Evolutionary conservation across 106 monocot genomes (phyloP), one percentile per base, ranked within the genome.

Genomic region (Phalaenopsis equestris): DNA sequence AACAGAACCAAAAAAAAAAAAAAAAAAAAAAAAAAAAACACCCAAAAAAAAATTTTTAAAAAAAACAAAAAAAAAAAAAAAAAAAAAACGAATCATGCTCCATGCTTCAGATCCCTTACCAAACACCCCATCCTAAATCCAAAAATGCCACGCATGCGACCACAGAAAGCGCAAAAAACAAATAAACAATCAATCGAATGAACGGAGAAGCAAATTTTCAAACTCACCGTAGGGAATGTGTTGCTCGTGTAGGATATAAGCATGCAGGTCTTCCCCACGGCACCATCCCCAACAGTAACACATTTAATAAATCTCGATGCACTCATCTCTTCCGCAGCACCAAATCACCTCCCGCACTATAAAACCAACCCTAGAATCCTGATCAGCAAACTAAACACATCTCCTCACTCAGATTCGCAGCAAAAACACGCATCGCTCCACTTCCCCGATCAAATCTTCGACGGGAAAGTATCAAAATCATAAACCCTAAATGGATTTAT

Each of bases 191-290:
- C 70, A 74, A 74, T 74, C 73, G 8, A 4, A 74, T 74, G 18
- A 74, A 74, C 19, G 6, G 37, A 43, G 45, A 45, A 7, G 74
- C 15, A 43, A 74, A 7, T 74, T 18, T 8, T 2, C 8, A 43
- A 74, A 74, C 74, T 45, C 74, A 74, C 74, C 74, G 74, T 74
- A 2, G 74, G 74, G 43, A 74, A 74, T 42, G 74, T 74, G 74
- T 74, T 74, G 74, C 74, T 74, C 30, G 74, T 74, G 74, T 74
- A 74, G 17, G 74, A 74, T 74, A 74, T 74, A 74, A 74, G 74
- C 74, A 74, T 74, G n/a, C 74, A 74, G 42, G 74, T 74, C 43
- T 74, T 74, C 18, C 74, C 74, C 30, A 74, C 74, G 8, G 74
- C 74, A 45, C 74, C 74, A n/a, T 74, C 74, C 43, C 74, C 74